Evolutionary conservation across 495 filamentous ascomycete genomes (phyloP).

Genomic region (Aspergillus sclerotiicarbonarius): DNA sequence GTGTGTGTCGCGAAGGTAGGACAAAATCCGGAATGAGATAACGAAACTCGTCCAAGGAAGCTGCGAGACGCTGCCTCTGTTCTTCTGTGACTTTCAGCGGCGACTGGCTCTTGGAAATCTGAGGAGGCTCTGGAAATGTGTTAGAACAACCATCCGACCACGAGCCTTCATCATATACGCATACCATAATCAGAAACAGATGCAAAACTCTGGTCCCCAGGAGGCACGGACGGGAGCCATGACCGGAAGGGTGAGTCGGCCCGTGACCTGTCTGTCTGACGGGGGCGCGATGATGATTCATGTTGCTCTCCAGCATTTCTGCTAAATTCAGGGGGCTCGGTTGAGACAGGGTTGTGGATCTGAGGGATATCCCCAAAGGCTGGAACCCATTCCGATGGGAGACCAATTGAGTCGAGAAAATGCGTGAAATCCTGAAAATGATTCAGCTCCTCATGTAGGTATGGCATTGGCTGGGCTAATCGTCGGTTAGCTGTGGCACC

Average conservation of each 20-base stretch:
- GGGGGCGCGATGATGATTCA: constrained; percentile 21
- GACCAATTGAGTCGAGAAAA: constrained; percentile 41
- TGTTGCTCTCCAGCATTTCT: constrained; percentile 22
- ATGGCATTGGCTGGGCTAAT: constrained; percentile 33
- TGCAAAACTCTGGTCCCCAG: constrained; percentile 37
- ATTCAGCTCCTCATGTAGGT: constrained; percentile 38
- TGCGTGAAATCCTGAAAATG: constrained; percentile 44
- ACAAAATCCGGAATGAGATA: constrained; percentile 39
- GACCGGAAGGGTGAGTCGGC: constrained; percentile 41
- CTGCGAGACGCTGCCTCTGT: constrained; percentile 34
- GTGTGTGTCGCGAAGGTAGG: constrained; percentile 37
- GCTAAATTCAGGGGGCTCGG: constrained; percentile 23
- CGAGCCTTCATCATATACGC: background rate
- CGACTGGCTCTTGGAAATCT: constrained; percentile 23
- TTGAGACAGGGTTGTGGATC: constrained; percentile 24
- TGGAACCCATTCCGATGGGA: constrained; percentile 42
- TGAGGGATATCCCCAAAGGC: constrained; percentile 28
- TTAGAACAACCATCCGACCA: constrained; percentile 1
- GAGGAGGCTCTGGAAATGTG: constrained; percentile 29
- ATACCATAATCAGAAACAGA: constrained; percentile 37
- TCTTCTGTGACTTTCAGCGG: constrained; percentile 37
- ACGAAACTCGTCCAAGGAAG: constrained; percentile 36
- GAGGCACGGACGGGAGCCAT: constrained; percentile 40
- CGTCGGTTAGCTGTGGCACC: constrained; percentile 2
- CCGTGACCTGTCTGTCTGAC: constrained; percentile 28